phyloP scores from a whole-genome alignment of 2,329 filamentous ascomycete species.

The Venturia nashicola region DNA sequence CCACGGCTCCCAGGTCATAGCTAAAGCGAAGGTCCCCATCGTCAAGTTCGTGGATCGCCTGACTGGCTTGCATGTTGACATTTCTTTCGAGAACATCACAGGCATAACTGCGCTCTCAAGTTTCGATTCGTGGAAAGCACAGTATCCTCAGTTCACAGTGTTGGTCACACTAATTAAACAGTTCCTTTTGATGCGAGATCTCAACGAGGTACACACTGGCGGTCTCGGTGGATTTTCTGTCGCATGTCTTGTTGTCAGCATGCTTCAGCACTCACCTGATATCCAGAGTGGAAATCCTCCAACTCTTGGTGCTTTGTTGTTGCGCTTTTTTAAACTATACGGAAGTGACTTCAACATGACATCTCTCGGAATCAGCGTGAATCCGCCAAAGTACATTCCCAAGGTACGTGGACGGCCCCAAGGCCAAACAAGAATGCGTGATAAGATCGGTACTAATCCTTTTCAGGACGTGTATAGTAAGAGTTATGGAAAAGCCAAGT shows the following conservation, averaged over 20 bases:
- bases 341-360: conserved; percentile 67
- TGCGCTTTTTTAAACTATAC: conserved; percentile 84
- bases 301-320: conserved; percentile 68
- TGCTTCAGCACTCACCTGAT: conserved; percentile 69
- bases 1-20: conserved; percentile 49
- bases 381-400: conserved; percentile 59
- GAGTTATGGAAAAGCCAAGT: conserved; percentile 33
- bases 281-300: conserved; percentile 42
- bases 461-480: conserved; percentile 29
- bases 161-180: conserved; percentile 87
- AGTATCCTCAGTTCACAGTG: conserved; percentile 75
- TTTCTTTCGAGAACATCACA: conserved; percentile 87
- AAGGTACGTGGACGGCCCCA: conserved; percentile 48
- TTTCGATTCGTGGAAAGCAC: conserved; percentile 64
- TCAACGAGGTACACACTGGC: conserved; percentile 85
- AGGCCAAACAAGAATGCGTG: conserved; percentile 10
- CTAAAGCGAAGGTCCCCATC: conserved; percentile 72
- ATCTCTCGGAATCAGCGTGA: conserved; percentile 60
- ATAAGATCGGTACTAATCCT: conserved; percentile 4
- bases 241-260: conserved; percentile 83
- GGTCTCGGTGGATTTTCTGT: conserved; percentile 90
- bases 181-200: conserved; percentile 72
- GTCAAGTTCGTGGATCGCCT: conserved; percentile 75
- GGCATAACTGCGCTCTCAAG: conserved; percentile 71
- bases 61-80: conserved; percentile 75